Conservation (phyloP, 306 rosid species). For the Vachellia pachyceras region DNA sequence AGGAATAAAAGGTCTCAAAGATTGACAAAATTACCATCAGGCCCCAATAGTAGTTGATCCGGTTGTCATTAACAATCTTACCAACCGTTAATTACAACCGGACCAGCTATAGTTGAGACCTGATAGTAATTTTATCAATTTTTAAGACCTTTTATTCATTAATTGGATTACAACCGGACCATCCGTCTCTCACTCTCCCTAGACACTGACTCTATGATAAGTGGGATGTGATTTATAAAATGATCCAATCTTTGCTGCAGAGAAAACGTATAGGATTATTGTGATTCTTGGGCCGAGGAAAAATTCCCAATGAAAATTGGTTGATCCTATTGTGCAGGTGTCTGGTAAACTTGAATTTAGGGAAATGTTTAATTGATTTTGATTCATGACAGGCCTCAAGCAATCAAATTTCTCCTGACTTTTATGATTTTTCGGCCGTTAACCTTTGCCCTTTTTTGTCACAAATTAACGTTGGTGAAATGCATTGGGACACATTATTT, state of each 20-base stretch:
- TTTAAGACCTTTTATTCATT: too few relatives aligned
- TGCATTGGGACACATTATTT: not conserved
- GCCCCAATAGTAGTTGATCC: too few relatives aligned
- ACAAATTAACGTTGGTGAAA: conserved; percentile 9
- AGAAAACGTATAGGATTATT: not conserved
- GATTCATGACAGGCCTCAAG: not conserved
- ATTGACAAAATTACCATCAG: too few relatives aligned
- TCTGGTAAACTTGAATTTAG: not conserved
- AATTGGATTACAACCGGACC: too few relatives aligned
- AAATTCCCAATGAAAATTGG: not conserved
- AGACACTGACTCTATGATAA: too few relatives aligned
- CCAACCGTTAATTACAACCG: too few relatives aligned
- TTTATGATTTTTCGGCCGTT: not conserved
- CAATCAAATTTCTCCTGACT: not conserved
- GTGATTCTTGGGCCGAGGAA: not conserved
- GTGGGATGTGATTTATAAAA: not conserved
- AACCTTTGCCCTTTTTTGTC: conserved; percentile 10
- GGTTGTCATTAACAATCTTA: too few relatives aligned
- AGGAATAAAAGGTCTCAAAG: too few relatives aligned
- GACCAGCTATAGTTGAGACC: too few relatives aligned
- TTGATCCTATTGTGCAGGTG: not conserved
- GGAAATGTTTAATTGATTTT: not conserved
- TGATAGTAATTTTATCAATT: too few relatives aligned
- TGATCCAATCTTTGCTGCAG: not conserved
- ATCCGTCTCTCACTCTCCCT: too few relatives aligned